Base-by-base conservation (phyloP, 2,329 filamentous ascomycete species). In the Ophiostoma perfectum region DNA sequence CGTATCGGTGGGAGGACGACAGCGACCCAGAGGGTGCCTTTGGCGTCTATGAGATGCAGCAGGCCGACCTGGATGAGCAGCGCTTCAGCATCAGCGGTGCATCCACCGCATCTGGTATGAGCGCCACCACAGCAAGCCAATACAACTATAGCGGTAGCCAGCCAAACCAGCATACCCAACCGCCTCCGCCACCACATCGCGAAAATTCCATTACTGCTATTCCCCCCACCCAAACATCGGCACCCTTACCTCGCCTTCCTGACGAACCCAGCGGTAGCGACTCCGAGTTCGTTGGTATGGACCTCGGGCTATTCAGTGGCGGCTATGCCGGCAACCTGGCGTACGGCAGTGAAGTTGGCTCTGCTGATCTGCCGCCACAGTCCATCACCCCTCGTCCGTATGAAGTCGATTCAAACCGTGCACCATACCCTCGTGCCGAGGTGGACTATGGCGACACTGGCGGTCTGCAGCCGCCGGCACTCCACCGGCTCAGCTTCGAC, bases 371-470 rank as follows among this genome's bases (percentile, higher is more conserved):
- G 60, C 81, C 85, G 7, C 81, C 81, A 12, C 75, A 87, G 58
- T 83, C 84, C 5, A 81, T 70, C 2, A 78, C 36, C 78, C 82
- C 66, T 74, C 80, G 70, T 75, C 79, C 70, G 77, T 76, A 76
- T 67, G 76, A 78, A 16, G 74, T 75, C 68, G 74, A 74, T 5
- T 74, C 76, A 1, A 75, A 72, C 14, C 80, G 78, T 67, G 76
- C 81, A 0, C 79, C 80, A 6, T 84, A 84, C 72, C 75, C 80
- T 14, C 83, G 88, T 67, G 92, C 90, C 5, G 86, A 90, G 67
- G 90, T 97, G 66, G 94, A 98, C 77, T 93, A 92, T 64, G 90
- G 87, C 65, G 93, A 91, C 7, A 97, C 93, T n/a, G 95, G 94
- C 55, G 95, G 95, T 1, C 79, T 97, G 41, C 88, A 93, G 71